Evolutionary conservation across 1,284 basidiomycete genomes (phyloP).

Genomic region (Moesziomyces antarcticus): DNA sequence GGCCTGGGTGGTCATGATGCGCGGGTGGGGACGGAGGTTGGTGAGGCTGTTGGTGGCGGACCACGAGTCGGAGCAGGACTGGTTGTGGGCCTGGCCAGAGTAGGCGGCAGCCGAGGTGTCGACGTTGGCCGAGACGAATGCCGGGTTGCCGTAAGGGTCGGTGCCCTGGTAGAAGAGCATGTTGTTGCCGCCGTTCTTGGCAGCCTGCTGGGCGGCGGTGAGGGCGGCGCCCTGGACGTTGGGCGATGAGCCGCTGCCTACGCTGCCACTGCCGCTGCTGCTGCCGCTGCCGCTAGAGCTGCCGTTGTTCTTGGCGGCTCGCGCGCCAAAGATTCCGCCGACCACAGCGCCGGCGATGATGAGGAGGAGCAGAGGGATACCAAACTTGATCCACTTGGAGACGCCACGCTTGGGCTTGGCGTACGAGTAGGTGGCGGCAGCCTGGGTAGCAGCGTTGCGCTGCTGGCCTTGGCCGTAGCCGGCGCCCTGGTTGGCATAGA

Average conservation of each 20-base stretch:
- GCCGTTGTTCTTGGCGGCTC: conserved; percentile 70
- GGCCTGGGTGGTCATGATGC: conserved; percentile 88
- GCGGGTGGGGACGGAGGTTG: conserved; percentile 81
- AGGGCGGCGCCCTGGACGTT: conserved; percentile 47
- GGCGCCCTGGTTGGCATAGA: conserved; percentile 33
- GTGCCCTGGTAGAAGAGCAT: conserved; percentile 75
- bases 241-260: conserved; percentile 25
- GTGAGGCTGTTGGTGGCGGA: conserved; percentile 75
- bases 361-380: conserved; percentile 56
- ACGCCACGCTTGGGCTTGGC: conserved; percentile 57
- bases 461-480: conserved; percentile 22
- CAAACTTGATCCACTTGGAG: conserved; percentile 61
- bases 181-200: conserved; percentile 75
- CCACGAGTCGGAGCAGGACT: conserved; percentile 59
- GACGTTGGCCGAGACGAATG: conserved; percentile 87
- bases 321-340: conserved; percentile 79
- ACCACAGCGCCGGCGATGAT: conserved; percentile 74
- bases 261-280: conserved; percentile 57
- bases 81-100: conserved; percentile 25
- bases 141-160: conserved; percentile 79
- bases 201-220: conserved; percentile 74
- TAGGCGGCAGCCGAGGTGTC: conserved; percentile 40
- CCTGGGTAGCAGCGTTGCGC: conserved; percentile 36
- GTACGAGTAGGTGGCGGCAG: conserved; percentile 59
- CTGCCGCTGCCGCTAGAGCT: conserved; percentile 61